Base-by-base conservation (phyloP, 768 basidiomycete species). In the Asterophora lycoperdoides region DNA sequence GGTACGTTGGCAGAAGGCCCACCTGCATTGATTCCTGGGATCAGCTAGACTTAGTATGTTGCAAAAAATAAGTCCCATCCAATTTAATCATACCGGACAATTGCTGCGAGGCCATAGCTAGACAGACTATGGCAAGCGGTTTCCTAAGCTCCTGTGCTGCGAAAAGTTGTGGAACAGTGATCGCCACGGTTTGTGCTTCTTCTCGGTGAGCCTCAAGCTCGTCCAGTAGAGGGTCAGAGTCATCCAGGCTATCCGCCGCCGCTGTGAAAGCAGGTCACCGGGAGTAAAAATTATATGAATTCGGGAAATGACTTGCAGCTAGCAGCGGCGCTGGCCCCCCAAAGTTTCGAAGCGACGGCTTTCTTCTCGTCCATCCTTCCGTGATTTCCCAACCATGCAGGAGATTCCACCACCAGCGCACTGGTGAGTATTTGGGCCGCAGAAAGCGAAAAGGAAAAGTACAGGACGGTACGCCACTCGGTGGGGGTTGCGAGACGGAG, bases 51-150 rank as follows among this genome's bases (percentile, higher is more conserved):
- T 49, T 30, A 52, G 47, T 11, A 54, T 51, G 13, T n/a, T 15
- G 20, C 19, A 37, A 2, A 36, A 28, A n/a, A n/a, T n/a, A n/a
- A n/a, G n/a, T n/a, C 4, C 23, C 26, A 23, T 47, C 41, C 38
- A 41, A 34, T 37, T 26, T 49, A 41, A 23, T n/a, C 58, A 41
- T 61, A 81, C 88, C 88, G 44, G 89, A 92, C 26, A 90, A 42
- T 63, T 93, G 90, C 55, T 92, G 89, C 20, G 81, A 78, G 15
- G 82, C 52, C 89, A 89, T 92, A 1, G 78, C 81, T 52, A 82
- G 77, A 51, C 78, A 78, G 5, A 89, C 74, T 35, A 84, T 83
- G 14, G 78, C 61, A 26, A 92, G 72, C 4, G 89, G 84, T 48
- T 65, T 73, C 36, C 80, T 73, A 23, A 88, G 67, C 53, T 86